phyloP scores from a whole-genome alignment of 139 green algal genomes.

The Volvox reticuliferus region DNA sequence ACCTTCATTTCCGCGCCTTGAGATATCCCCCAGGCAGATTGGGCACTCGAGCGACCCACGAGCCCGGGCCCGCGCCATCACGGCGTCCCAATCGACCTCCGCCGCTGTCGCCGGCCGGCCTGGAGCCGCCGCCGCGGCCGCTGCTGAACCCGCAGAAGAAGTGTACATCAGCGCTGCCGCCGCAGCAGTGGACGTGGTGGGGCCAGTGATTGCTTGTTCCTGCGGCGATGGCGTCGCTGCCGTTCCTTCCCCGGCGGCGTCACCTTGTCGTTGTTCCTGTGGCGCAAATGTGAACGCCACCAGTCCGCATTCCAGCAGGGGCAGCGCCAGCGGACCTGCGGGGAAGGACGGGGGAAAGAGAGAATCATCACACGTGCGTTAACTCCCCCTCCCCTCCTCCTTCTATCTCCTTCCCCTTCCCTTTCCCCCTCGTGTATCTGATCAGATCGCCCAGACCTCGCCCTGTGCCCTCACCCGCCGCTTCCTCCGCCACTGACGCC shows the following conservation, averaged over 20 bases:
- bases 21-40: constrained; percentile 73
- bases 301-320: neutral
- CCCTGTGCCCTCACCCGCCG: neutral
- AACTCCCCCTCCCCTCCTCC: no score
- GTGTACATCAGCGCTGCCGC: constrained; percentile 2
- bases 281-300: neutral
- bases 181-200: neutral
- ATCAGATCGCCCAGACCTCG: neutral
- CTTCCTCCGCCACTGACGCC: neutral
- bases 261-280: neutral
- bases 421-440: no score
- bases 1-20: constrained; percentile 36
- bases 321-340: neutral
- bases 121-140: neutral
- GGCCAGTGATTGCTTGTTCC: neutral
- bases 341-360: no score
- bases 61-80: constrained; percentile 46
- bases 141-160: neutral
- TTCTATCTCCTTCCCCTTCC: no score
- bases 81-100: constrained; percentile 63
- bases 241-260: neutral
- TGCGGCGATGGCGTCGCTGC: neutral
- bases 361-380: no score
- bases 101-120: neutral
- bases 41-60: constrained; percentile 71